Conservation (phyloP, 2,329 filamentous ascomycete species). For the Aspergillus ochraceus region DNA sequence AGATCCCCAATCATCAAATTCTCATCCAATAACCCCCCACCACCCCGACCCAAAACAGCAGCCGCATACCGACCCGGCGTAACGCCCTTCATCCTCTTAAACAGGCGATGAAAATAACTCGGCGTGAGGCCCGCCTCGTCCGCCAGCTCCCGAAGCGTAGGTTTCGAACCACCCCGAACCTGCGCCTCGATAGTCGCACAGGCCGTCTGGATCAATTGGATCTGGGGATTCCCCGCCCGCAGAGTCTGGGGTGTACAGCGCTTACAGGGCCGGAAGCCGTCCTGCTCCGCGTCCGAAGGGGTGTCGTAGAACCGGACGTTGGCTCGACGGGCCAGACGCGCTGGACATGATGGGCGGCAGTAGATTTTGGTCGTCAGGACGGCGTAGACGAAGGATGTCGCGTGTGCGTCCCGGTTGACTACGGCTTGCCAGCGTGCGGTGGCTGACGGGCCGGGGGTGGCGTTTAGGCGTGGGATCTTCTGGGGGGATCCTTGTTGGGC, state of each 20-base stretch:
- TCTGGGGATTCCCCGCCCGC: conserved; percentile 31
- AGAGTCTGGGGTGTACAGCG: conserved; percentile 52
- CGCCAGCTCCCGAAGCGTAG: conserved; percentile 49
- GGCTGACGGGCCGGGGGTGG: conserved; percentile 24
- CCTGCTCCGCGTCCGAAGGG: conserved; percentile 46
- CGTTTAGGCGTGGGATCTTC: conserved; percentile 25
- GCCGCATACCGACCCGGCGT: conserved; percentile 48
- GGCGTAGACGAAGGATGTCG: conserved; percentile 55
- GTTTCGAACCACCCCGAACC: conserved; percentile 27
- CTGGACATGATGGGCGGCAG: conserved; percentile 56
- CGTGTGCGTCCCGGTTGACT: conserved; percentile 43
- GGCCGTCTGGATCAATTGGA: conserved; percentile 30
- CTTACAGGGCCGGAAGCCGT: conserved; percentile 58
- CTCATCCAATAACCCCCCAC: background rate
- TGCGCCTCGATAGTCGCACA: conserved; percentile 32
- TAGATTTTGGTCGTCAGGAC: conserved; percentile 59
- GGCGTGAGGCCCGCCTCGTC: conserved; percentile 49
- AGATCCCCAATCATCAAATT: background rate
- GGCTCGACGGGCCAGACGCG: conserved; percentile 59
- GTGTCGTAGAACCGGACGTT: conserved; percentile 57
- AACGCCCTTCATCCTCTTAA: conserved; percentile 53
- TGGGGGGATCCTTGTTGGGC: conserved; percentile 12
- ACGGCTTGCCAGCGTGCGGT: conserved; percentile 47
- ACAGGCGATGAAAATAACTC: conserved; percentile 57
- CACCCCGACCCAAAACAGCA: conserved; percentile 3